phyloP scores from a whole-genome alignment of 2,329 filamentous ascomycete genomes.

The Colletotrichum agaves region DNA sequence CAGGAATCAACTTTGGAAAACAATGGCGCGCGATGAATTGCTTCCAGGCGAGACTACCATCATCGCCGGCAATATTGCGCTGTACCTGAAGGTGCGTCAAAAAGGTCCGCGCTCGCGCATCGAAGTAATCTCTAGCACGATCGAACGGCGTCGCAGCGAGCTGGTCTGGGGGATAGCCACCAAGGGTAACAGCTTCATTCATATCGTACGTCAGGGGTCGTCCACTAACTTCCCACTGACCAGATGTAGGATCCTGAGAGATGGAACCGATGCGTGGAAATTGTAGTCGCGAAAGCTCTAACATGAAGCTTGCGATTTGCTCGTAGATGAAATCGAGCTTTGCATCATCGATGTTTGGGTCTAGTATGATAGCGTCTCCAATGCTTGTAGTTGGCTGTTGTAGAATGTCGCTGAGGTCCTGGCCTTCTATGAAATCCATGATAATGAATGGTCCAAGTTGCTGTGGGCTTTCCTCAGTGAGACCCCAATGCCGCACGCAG shows the following conservation, averaged over 20 bases:
- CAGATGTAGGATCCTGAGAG: conserved; percentile 40
- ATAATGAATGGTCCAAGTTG: conserved; percentile 48
- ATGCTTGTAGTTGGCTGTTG: conserved; percentile 42
- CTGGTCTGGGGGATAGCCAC: conserved; percentile 44
- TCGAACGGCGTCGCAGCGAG: conserved; percentile 47
- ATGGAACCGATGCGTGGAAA: conserved; percentile 50
- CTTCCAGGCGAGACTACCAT: conserved; percentile 41
- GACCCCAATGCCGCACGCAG: conserved; percentile 42
- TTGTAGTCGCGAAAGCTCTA: conserved; percentile 45
- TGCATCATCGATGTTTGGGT: conserved; percentile 40
- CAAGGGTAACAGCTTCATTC: conserved; percentile 49
- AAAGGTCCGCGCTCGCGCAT: conserved; percentile 42
- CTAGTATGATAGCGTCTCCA: conserved; percentile 35
- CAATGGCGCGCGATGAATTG: conserved; percentile 48
- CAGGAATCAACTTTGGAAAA: conserved; percentile 46
- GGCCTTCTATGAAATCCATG: conserved; percentile 46
- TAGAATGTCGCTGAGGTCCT: conserved; percentile 40
- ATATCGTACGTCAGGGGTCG: conserved; percentile 54
- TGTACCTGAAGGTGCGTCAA: conserved; percentile 44
- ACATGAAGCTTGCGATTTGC: conserved; percentile 42
- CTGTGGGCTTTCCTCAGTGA: conserved; percentile 44
- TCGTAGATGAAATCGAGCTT: conserved; percentile 40
- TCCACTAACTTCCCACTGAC: conserved; percentile 45
- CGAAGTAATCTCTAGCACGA: conserved; percentile 23
- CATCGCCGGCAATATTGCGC: conserved; percentile 46